These are phyloP conservation scores for Iberis pinnata DNA, from an alignment of 345 rosid genomes.

Conservation along the genomic window DNA sequence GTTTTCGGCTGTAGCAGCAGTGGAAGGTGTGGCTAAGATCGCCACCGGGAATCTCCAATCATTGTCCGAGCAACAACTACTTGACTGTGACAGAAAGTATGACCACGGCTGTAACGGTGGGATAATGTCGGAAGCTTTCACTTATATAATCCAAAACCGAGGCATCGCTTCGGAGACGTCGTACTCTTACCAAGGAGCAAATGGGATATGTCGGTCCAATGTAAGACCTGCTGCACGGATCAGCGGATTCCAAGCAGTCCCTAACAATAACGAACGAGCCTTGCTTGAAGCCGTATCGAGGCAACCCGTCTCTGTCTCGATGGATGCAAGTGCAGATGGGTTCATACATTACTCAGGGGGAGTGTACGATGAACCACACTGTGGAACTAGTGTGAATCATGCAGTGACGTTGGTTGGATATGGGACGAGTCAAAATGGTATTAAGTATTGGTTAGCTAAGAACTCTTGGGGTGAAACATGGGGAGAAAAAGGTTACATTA, in stretches of 20 bases:
- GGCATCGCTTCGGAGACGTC: constrained; percentile 45
- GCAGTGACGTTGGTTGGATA: constrained; percentile 47
- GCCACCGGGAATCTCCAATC: constrained; percentile 18
- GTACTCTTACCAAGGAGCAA: constrained; percentile 42
- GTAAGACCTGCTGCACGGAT: constrained; percentile 35
- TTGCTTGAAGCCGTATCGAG: constrained; percentile 43
- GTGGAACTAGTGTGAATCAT: constrained; percentile 38
- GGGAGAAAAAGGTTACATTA: constrained; percentile 52
- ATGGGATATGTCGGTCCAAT: constrained; percentile 20
- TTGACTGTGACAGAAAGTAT: constrained; percentile 27
- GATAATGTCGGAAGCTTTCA: constrained; percentile 44
- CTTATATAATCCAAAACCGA: constrained; percentile 32
- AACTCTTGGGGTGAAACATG: constrained; percentile 51
- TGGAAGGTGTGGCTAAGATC: constrained; percentile 28
- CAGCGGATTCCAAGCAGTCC: constrained; percentile 44
- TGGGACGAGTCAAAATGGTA: constrained; percentile 28
- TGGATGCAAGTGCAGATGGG: constrained; percentile 32
- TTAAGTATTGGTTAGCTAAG: constrained; percentile 13
- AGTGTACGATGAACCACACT: constrained; percentile 14
- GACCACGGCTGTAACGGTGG: constrained; percentile 52
- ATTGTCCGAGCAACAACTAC: constrained; percentile 28
- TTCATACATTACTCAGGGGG: constrained; percentile 35
- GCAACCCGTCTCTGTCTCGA: constrained; percentile 52
- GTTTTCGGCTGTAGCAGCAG: constrained; percentile 56
- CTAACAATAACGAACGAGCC: constrained; percentile 40